Evolutionary conservation across 257 asterid genomes (phyloP).

Genomic region (Ligustrum vulgare): DNA sequence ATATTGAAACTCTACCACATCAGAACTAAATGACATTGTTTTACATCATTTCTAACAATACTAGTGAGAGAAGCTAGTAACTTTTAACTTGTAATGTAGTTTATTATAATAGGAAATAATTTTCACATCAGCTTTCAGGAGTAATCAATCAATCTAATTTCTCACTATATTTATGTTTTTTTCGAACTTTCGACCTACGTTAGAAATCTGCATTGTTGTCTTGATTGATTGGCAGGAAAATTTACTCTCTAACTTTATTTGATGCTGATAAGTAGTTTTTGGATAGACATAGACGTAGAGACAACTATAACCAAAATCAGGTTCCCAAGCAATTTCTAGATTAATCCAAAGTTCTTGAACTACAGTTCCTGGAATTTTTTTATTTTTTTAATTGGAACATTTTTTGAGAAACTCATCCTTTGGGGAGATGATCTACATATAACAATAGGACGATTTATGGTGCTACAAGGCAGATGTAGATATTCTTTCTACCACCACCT

Average conservation of each 20-base stretch:
- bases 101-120: not conserved
- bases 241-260: not conserved
- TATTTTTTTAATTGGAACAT: not conserved
- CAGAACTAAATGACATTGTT: constrained; percentile 3
- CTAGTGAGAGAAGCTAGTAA: constrained; percentile 7
- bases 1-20: constrained; percentile 9
- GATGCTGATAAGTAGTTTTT: not conserved
- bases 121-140: not conserved
- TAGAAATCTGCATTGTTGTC: not conserved
- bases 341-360: not conserved
- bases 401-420: constrained; percentile 1
- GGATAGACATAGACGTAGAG: not conserved
- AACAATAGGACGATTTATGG: not conserved
- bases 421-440: not conserved
- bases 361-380: not conserved
- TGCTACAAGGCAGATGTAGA: constrained; percentile 2
- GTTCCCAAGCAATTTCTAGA: not conserved
- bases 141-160: not conserved
- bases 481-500: not conserved
- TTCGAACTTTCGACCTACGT: not conserved
- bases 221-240: not conserved
- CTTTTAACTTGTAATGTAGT: constrained; percentile 1
- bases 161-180: not conserved
- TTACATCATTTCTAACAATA: not conserved
- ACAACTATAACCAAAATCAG: not conserved